Conservation (phyloP, 208 protist genomes). For the Trypanosoma scelopori region DNA sequence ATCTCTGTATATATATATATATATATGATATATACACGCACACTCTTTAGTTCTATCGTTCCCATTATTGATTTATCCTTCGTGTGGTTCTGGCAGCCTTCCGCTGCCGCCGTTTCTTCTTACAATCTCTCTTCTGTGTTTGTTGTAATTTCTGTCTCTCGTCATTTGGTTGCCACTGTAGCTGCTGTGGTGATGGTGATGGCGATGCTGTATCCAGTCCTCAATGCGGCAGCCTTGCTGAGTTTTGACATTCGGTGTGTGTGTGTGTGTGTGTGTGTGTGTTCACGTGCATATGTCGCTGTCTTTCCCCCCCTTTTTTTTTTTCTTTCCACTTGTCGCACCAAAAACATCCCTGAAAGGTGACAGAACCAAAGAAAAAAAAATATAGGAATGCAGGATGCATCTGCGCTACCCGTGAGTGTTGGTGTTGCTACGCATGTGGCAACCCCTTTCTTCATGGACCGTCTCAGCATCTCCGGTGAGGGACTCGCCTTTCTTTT, state of each 20-base stretch:
- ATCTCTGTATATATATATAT: constrained; percentile 1
- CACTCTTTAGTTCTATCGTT: constrained; percentile 1
- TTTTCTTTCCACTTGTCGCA: not conserved
- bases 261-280: too few species aligned
- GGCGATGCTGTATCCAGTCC: too few species aligned
- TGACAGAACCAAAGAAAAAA: not conserved
- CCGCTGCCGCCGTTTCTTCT: not conserved
- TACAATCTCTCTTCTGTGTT: constrained; percentile 3
- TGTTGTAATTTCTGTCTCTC: too few species aligned
- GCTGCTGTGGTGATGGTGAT: too few species aligned
- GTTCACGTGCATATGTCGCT: not conserved
- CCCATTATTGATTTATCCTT: not conserved
- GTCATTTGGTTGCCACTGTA: too few species aligned
- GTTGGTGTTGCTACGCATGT: constrained; percentile 21
- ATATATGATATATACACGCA: too few species aligned
- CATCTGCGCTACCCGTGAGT: constrained; percentile 17
- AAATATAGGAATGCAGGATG: constrained; percentile 8
- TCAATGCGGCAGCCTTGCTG: too few species aligned
- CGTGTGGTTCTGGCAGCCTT: not conserved
- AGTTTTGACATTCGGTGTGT: too few species aligned
- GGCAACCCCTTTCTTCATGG: constrained; percentile 13
- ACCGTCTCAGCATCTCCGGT: constrained; percentile 31
- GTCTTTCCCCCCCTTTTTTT: constrained; percentile 14
- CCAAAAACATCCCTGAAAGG: not conserved
- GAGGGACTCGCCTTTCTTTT: constrained; percentile 64